Percentiles rank a stretch among this genome's conserved stretches.
Evolutionary conservation across 441 rosid genomes (phyloP).

Genomic region (Syzygium syzygioides): DNA sequence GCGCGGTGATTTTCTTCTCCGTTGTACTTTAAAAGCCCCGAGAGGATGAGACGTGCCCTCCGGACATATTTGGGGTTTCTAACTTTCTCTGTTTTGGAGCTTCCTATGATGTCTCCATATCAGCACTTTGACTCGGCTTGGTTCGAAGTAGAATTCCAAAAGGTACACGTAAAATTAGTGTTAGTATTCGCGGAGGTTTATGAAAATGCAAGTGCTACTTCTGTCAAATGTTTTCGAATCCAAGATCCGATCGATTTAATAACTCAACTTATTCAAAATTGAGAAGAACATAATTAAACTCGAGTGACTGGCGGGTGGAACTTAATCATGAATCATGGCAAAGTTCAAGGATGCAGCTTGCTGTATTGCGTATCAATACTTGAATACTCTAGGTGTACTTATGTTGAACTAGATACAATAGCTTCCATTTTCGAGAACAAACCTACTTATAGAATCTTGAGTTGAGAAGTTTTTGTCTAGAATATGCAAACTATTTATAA

Average conservation of each 20-base stretch:
- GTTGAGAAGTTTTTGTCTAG: accelerated
- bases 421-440: accelerated
- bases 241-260: not conserved
- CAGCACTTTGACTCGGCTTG: not conserved
- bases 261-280: not conserved
- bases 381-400: not conserved
- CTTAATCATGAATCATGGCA: not conserved
- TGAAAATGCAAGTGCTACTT: not conserved
- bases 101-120: not conserved
- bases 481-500: no score
- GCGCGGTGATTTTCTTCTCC: not conserved
- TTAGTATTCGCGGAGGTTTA: not conserved
- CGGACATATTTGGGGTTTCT: not conserved
- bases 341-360: no score
- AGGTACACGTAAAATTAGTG: not conserved
- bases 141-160: not conserved
- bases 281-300: accelerated
- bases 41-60: not conserved
- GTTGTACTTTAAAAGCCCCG: not conserved
- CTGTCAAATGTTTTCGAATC: not conserved
- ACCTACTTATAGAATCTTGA: not conserved
- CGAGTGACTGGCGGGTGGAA: accelerated
- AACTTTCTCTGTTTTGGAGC: not conserved
- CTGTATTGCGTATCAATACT: no score
- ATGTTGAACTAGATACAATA: no score